Percentiles rank a stretch among this genome's conserved stretches.
phyloP scores from a whole-genome alignment of 257 asterid genomes.

The Asclepias syriaca region DNA sequence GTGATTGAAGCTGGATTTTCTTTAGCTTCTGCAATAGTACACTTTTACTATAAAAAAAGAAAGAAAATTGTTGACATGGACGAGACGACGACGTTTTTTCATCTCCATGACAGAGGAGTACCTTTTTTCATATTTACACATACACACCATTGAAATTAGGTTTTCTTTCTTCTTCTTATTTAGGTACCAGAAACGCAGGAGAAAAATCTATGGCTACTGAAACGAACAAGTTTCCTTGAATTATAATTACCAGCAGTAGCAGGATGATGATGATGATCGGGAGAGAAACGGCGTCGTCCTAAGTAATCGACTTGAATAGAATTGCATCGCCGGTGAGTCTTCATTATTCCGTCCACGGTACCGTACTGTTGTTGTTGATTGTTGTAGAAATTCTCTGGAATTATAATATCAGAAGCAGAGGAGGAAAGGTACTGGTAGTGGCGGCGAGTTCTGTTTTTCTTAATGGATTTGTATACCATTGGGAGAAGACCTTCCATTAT shows the following conservation, averaged over 20 bases:
- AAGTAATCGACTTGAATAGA: slow-evolving; percentile 30
- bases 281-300: slow-evolving; percentile 14
- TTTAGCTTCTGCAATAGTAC: not conserved
- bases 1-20: not conserved
- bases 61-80: not conserved
- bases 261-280: slow-evolving; percentile 16
- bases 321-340: slow-evolving; percentile 33
- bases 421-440: slow-evolving; percentile 56
- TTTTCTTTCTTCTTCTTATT: not conserved
- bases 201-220: slow-evolving; percentile 36
- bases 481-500: slow-evolving; percentile 78
- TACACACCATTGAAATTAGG: not conserved
- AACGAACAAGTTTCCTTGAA: slow-evolving; percentile 35
- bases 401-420: slow-evolving; percentile 9
- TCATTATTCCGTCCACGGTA: slow-evolving; percentile 9
- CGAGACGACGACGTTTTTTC: not conserved
- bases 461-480: slow-evolving; percentile 48
- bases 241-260: not conserved
- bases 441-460: slow-evolving; percentile 47
- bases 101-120: too few relatives aligned
- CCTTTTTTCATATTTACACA: too few relatives aligned
- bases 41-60: not conserved
- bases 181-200: slow-evolving; percentile 30
- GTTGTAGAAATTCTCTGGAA: slow-evolving; percentile 35
- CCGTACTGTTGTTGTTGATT: slow-evolving; percentile 8